A percentile compares a stretch with the other conserved stretches of the same genome.
Conservation (phyloP, 2,329 filamentous ascomycete species). For the Cadophora malorum region DNA sequence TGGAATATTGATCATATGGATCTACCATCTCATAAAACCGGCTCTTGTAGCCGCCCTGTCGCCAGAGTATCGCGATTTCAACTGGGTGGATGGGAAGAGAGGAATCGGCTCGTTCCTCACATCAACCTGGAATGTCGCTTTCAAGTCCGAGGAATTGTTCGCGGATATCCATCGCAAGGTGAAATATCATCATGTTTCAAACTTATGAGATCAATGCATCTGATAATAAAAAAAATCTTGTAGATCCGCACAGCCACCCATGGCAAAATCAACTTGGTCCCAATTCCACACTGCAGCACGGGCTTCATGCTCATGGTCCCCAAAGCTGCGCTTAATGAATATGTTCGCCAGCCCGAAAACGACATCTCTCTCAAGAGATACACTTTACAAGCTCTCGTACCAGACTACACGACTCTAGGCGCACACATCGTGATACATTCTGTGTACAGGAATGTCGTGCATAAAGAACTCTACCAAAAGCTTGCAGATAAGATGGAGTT, state of each 20-base stretch:
- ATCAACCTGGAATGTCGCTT: slow-evolving; percentile 10
- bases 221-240: not conserved
- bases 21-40: slow-evolving; percentile 1
- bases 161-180: slow-evolving; percentile 14
- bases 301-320: slow-evolving; percentile 19
- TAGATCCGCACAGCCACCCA: slow-evolving; percentile 5
- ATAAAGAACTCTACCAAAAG: slow-evolving; percentile 17
- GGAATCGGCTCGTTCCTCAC: slow-evolving; percentile 2
- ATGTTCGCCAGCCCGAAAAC: slow-evolving; percentile 8
- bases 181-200: too few relatives aligned
- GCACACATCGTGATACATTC: slow-evolving; percentile 14
- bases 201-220: not conserved
- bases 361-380: slow-evolving; percentile 19
- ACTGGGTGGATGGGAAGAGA: slow-evolving; percentile 9
- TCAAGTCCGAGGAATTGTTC: slow-evolving; percentile 3
- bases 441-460: slow-evolving; percentile 9
- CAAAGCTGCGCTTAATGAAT: slow-evolving; percentile 6
- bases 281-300: slow-evolving; percentile 12
- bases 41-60: slow-evolving; percentile 6
- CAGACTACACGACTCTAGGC: slow-evolving; percentile 13
- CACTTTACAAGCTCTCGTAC: slow-evolving; percentile 14
- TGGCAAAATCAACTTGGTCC: slow-evolving; percentile 10
- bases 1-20: not conserved
- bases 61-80: slow-evolving; percentile 9
- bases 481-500: slow-evolving; percentile 16